phyloP scores from a whole-genome alignment of 139 green algal genomes.

The Volvox africanus region DNA sequence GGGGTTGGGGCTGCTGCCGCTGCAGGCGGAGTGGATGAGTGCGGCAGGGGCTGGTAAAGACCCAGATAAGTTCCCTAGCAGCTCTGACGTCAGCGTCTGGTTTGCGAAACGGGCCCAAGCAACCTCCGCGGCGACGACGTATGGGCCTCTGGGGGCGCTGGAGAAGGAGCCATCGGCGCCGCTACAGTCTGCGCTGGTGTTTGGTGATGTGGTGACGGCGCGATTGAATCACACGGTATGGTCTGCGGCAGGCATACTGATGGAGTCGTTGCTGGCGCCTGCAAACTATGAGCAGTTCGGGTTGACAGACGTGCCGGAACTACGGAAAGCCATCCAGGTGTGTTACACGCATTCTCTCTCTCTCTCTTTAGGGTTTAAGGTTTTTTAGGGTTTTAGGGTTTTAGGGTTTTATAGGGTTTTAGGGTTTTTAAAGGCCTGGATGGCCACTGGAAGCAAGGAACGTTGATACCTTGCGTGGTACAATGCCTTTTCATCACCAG shows the following conservation, averaged over 20 bases:
- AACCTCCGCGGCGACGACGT: neutral
- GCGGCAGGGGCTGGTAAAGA: neutral
- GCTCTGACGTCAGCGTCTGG: neutral
- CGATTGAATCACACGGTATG: neutral
- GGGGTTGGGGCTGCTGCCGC: neutral
- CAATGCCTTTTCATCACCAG: no score
- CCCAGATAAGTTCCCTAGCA: neutral
- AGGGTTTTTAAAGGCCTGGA: no score
- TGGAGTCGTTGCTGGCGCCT: slow-evolving; percentile 1
- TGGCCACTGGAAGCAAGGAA: no score
- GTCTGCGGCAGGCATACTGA: neutral
- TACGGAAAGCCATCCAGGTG: no score
- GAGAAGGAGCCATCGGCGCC: neutral
- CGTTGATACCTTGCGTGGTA: no score
- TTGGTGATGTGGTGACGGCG: neutral
- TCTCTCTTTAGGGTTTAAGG: no score
- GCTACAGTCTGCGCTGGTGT: slow-evolving; percentile 6
- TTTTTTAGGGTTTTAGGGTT: no score
- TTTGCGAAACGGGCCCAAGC: neutral
- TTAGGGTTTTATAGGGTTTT: no score
- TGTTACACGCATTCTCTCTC: no score
- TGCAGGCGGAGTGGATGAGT: neutral
- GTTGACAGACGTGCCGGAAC: no score
- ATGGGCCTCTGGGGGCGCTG: no score
- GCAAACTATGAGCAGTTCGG: neutral